Percentiles rank a stretch among this genome's conserved stretches.
phyloP scores from a whole-genome alignment of 352 stramenopile genomes.

The Globisporangium alternatum region DNA sequence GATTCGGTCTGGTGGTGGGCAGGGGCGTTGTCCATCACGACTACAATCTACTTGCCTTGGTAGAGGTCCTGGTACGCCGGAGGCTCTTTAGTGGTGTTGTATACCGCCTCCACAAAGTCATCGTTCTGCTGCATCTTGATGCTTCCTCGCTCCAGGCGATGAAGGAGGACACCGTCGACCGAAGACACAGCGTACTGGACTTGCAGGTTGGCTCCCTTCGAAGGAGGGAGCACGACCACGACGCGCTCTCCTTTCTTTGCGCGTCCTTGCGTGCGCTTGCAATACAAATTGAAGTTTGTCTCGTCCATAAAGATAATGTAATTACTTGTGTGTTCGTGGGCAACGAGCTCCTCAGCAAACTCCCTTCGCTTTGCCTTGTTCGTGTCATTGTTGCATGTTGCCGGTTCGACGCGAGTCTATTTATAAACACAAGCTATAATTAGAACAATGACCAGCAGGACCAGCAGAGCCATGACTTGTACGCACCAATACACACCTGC shows the following conservation, averaged over 20 bases:
- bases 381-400: constrained; percentile 17
- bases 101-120: constrained; percentile 17
- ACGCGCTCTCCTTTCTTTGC: constrained; percentile 12
- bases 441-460: neutral
- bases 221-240: constrained; percentile 1
- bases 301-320: constrained; percentile 21
- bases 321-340: constrained; percentile 5
- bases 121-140: no score
- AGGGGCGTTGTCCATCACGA: constrained; percentile 23
- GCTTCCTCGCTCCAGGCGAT: constrained; percentile 3
- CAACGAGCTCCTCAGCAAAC: constrained; percentile 4
- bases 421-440: neutral
- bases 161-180: constrained; percentile 7
- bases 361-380: constrained; percentile 23
- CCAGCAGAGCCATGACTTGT: neutral
- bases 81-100: constrained; percentile 10
- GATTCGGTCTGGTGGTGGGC: constrained; percentile 17
- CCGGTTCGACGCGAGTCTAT: neutral
- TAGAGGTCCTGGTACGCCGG: constrained; percentile 11
- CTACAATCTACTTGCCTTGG: constrained; percentile 25
- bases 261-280: constrained; percentile 11
- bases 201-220: constrained; percentile 23
- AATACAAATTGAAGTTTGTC: constrained; percentile 26
- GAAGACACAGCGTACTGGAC: constrained; percentile 18
- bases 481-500: constrained; percentile 5